Base-by-base conservation (phyloP, 768 basidiomycete species). In the Boletus huronensis region DNA sequence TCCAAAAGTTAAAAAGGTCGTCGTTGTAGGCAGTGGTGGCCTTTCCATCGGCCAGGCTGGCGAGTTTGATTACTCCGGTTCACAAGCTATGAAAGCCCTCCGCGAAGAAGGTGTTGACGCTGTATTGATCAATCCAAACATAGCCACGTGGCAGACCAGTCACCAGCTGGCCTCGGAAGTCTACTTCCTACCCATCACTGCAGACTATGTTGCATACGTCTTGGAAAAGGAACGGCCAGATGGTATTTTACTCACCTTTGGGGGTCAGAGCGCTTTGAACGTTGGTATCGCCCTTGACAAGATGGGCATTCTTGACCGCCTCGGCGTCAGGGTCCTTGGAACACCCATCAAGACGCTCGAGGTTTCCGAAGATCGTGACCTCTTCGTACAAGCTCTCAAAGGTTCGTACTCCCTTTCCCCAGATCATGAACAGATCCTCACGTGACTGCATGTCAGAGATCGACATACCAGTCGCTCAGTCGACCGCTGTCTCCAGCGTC, bases 51-150 rank as follows among this genome's bases (percentile, higher is more conserved):
- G 97, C 28, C 97, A 99, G 72, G 97, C 97, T 5, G 97, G 97
- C 71, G 97, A 99, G 75, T 99, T 99, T 72, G 97, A 99, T 71
- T 99, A 99, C 71, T 98, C 96, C 19, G 97, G 97, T 43, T 98
- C 96, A 6, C 97, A 99, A 73, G 97, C 97, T 10, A 84, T 99
- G 74, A 98, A 99, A 72, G 97, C 97, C 16, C 85, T 99, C 49
- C 84, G 87, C 62, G 97, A 99, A 72, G 93, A 95, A 70, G 95
- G 95, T 50, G 87, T 99, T 48, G 82, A 90, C 52, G 91, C 93
- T 31, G 86, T 99, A 58, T 85, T 99, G 59, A 93, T 99, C 72
- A 99, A 98, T 72, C 97, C 97, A 44, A 98, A 99, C 69, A 98
- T 98, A 60, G 96, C 97, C 40, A 98, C 97, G 29, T 98, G 96